Evolutionary conservation across 805 yeast species (phyloP), one percentile per base, ranked within the genome.

Genomic region (Cyberlindnera galapagoensis): DNA sequence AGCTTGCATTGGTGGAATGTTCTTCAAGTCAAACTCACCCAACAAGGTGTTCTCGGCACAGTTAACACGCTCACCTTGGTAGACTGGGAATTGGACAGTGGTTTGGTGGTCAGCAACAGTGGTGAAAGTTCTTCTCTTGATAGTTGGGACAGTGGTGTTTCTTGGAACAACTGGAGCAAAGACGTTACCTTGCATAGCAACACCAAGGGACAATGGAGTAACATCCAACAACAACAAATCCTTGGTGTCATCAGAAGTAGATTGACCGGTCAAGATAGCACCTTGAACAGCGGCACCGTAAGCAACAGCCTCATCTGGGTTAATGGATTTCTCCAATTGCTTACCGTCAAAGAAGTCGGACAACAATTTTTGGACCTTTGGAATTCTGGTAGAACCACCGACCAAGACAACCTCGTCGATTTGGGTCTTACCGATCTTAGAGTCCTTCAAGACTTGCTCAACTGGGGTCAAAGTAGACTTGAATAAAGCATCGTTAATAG

Each of bases 1-100:
- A 71, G 96, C 94, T 68, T 86, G 85, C 72, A 92, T 76, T 64
- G 97, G 97, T 64, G 98, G 97, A 59, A 90, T 84, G 64, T 92
- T 94, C 69, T 86, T 84, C 65, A 90, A 81, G 76, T 90, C 97
- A 70, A 90, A 90, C 78, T 90, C 95, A 74, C 97, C 98, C 65
- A 90, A 81, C 59, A 81, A 75, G 62, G 95, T 85, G 86, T 90
- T 90, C 74, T 90, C 97, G 61, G 81, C 71, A 68, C 95, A 87
- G 87, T 87, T 83, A 59, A 90, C 94, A 76, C 98, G 92, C 78
- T 90, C 98, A 80, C 98, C 98, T 77, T 90, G 97, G 80, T 82
- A 90, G 51, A 90, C 97, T 69, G 95, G 97, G 83, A 90, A 87
- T 70, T 85, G 92, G 49, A 90, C 97, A 53, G 95, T 85, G 60